Percentiles rank a stretch among this genome's conserved stretches.
Evolutionary conservation across 495 filamentous ascomycete genomes (phyloP).

Genomic region (Haplographium delicatum): DNA sequence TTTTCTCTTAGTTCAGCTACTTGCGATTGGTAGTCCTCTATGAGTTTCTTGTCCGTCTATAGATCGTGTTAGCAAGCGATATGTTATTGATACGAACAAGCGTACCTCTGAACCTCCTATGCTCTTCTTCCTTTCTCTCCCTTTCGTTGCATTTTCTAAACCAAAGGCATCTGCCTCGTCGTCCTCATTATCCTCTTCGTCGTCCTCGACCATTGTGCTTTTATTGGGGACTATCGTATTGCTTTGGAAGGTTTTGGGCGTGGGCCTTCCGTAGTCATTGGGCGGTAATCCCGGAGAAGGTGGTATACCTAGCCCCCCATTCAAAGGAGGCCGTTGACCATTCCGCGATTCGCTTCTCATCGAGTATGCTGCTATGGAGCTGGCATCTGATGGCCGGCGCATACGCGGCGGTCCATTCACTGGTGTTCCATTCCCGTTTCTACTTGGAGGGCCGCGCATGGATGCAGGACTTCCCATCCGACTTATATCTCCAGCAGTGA

Average conservation of each 20-base stretch:
- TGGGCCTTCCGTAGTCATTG: conserved; percentile 54
- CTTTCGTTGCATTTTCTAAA: conserved; percentile 43
- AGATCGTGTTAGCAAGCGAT: conserved; percentile 10
- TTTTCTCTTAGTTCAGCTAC: conserved; percentile 69
- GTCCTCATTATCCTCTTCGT: conserved; percentile 67
- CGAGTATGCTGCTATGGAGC: conserved; percentile 36
- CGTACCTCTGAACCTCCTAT: conserved; percentile 49
- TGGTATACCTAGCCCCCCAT: conserved; percentile 19
- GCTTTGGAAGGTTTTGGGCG: conserved; percentile 87
- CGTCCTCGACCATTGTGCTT: conserved; percentile 96
- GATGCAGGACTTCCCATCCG: conserved; percentile 66
- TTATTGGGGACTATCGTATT: conserved; percentile 97
- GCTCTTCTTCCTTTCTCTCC: conserved; percentile 53
- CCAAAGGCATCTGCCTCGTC: conserved; percentile 58
- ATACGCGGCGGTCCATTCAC: conserved; percentile 40
- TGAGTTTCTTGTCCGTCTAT: conserved; percentile 62
- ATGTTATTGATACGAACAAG: too few relatives aligned
- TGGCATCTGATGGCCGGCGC: conserved; percentile 49
- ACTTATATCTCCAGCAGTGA: conserved; percentile 60
- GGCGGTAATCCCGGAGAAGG: conserved; percentile 28
- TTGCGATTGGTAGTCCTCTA: conserved; percentile 73
- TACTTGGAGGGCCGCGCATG: conserved; percentile 43
- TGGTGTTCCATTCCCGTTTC: conserved; percentile 51
- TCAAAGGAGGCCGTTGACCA: conserved; percentile 19
- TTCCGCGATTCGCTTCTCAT: conserved; percentile 28